Evolutionary conservation across 2,329 filamentous ascomycete species (phyloP).

Genomic region (Xylaria sp.): DNA sequence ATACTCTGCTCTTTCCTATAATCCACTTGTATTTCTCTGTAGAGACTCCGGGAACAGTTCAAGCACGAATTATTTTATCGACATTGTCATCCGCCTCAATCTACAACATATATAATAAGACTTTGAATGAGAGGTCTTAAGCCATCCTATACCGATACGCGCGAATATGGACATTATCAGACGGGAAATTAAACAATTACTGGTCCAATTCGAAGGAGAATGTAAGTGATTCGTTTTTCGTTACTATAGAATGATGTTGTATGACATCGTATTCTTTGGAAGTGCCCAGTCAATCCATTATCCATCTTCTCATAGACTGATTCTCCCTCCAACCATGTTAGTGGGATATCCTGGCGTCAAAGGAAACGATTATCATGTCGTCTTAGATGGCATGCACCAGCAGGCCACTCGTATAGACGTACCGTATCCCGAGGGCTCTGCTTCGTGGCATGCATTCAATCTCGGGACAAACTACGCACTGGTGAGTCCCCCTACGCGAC

Average conservation of each 20-base stretch:
- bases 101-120: not conserved
- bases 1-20: too few species aligned
- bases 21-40: too few species aligned
- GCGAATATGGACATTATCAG: not conserved
- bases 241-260: not conserved
- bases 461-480: slow-evolving; percentile 8
- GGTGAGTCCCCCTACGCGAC: slow-evolving; percentile 8
- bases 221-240: not conserved
- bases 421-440: slow-evolving; percentile 25
- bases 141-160: not conserved
- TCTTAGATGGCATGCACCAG: slow-evolving; percentile 18
- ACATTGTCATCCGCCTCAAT: not conserved
- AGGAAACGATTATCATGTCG: not conserved
- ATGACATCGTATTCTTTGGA: not conserved
- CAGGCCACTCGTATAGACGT: slow-evolving; percentile 20
- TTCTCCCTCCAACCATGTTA: not conserved
- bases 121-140: not conserved
- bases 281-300: not conserved
- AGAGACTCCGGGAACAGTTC: not conserved
- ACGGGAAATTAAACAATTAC: slow-evolving; percentile 10
- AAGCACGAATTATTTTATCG: not conserved
- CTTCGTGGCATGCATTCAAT: slow-evolving; percentile 17
- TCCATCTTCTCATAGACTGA: not conserved
- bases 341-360: slow-evolving; percentile 19
- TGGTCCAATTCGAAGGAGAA: slow-evolving; percentile 7